Percentiles rank a stretch among this genome's conserved stretches.
phyloP scores from a whole-genome alignment of 305 asterid species.

The Rubia peregrina region DNA sequence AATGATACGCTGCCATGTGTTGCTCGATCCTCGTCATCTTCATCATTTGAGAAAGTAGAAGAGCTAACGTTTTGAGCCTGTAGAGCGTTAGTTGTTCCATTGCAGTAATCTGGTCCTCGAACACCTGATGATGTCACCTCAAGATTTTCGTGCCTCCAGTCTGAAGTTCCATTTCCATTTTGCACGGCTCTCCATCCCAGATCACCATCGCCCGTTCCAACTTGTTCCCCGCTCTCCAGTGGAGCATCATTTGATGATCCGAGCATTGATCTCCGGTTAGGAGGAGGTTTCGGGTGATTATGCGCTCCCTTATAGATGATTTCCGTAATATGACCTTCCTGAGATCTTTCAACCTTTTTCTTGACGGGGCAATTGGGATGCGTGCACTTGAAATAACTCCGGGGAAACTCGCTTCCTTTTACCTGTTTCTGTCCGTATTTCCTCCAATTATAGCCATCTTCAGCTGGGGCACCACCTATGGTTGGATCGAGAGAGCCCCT shows the following conservation, averaged over 20 bases:
- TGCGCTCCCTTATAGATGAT: slow-evolving; percentile 56
- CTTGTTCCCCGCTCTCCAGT: slow-evolving; percentile 23
- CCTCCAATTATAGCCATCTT: slow-evolving; percentile 44
- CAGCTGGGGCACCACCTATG: slow-evolving; percentile 29
- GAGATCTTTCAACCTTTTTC: slow-evolving; percentile 61
- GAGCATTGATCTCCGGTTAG: slow-evolving; percentile 28
- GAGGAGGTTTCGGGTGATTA: slow-evolving; percentile 36
- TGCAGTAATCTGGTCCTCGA: slow-evolving; percentile 38
- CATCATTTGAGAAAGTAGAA: slow-evolving; percentile 65
- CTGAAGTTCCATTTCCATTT: slow-evolving; percentile 34
- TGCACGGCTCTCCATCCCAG: slow-evolving; percentile 38
- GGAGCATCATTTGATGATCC: slow-evolving; percentile 34
- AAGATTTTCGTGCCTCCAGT: slow-evolving; percentile 46
- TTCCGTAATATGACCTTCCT: slow-evolving; percentile 59
- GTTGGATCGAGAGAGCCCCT: slow-evolving; percentile 28
- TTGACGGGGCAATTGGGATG: slow-evolving; percentile 51
- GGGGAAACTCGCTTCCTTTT: slow-evolving; percentile 41
- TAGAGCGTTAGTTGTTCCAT: slow-evolving; percentile 25
- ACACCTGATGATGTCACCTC: slow-evolving; percentile 37
- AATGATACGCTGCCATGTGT: slow-evolving; percentile 69
- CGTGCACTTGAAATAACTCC: slow-evolving; percentile 48
- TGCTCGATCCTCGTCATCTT: slow-evolving; percentile 62
- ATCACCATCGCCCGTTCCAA: slow-evolving; percentile 22
- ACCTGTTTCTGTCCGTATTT: slow-evolving; percentile 47
- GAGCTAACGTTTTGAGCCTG: slow-evolving; percentile 44